phyloP scores from a whole-genome alignment of 140 eudicot genomes.

The Senecio squalidus region DNA sequence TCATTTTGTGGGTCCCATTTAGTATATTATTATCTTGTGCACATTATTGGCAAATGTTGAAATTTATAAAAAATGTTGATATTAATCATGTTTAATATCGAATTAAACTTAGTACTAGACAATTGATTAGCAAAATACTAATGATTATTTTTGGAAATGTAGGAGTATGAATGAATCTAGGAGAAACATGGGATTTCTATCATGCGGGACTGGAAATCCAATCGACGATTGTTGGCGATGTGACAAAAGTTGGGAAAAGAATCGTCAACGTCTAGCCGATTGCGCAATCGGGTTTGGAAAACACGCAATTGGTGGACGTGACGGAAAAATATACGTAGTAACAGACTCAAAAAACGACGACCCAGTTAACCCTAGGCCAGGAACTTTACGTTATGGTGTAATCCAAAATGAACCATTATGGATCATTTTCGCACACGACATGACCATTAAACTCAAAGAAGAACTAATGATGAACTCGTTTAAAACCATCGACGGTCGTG shows the following conservation, averaged over 20 bases:
- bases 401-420: slow-evolving; percentile 66
- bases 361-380: slow-evolving; percentile 62
- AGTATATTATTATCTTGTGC: background rate
- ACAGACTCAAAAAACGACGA: slow-evolving; percentile 57
- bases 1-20: too few species aligned
- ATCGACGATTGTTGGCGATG: slow-evolving; percentile 83
- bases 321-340: slow-evolving; percentile 58
- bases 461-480: slow-evolving; percentile 59
- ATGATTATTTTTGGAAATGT: slow-evolving; percentile 1
- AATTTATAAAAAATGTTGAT: background rate
- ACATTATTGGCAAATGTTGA: background rate
- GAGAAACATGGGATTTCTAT: slow-evolving; percentile 51
- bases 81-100: too few species aligned
- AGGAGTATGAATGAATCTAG: slow-evolving; percentile 53
- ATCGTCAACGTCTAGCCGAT: slow-evolving; percentile 61
- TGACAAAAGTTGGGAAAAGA: slow-evolving; percentile 55
- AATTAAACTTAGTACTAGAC: too few species aligned
- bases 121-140: too few species aligned
- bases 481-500: slow-evolving; percentile 80
- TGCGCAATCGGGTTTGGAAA: slow-evolving; percentile 72
- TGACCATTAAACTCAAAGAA: slow-evolving; percentile 58
- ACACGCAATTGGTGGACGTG: slow-evolving; percentile 61
- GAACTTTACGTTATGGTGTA: slow-evolving; percentile 58
- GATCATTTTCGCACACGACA: slow-evolving; percentile 64
- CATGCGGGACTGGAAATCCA: slow-evolving; percentile 76